Evolutionary conservation across 108 stramenopile genomes (phyloP).

Genomic region (Skeletonema costatum): DNA sequence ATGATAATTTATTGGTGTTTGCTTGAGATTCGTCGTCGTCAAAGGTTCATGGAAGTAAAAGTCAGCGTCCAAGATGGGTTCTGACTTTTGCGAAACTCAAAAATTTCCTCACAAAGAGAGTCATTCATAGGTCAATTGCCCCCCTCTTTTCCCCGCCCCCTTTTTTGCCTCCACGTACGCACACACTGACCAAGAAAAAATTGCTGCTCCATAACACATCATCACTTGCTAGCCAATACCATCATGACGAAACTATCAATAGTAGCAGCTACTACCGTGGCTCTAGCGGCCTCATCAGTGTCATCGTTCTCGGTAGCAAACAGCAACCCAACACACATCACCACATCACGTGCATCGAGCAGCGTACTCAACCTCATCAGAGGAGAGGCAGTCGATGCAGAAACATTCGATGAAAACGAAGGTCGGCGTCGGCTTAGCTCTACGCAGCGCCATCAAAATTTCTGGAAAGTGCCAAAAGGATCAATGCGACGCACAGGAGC

Average conservation of each 20-base stretch:
- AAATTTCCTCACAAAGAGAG: too few species aligned
- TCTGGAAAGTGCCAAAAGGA: conserved; percentile 55
- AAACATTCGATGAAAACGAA: conserved; percentile 45
- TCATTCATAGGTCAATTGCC: too few species aligned
- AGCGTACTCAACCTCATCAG: conserved; percentile 28
- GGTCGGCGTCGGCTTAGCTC: conserved; percentile 71
- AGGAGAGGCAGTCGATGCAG: conserved; percentile 49
- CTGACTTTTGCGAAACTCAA: too few species aligned
- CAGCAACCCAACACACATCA: not conserved
- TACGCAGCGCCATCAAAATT: conserved; percentile 67
- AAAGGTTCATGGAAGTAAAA: too few species aligned
- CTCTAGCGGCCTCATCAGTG: not conserved
- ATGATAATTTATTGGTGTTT: too few species aligned
- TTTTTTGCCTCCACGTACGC: too few species aligned
- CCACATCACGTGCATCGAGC: not conserved
- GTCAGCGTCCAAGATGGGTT: too few species aligned
- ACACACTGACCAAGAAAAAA: too few species aligned
- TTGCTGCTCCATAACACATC: too few species aligned
- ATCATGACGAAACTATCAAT: not conserved
- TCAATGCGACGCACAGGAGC: conserved; percentile 36
- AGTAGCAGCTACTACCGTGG: not conserved
- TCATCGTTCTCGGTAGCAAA: not conserved
- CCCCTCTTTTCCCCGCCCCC: too few species aligned
- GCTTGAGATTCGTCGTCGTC: too few species aligned
- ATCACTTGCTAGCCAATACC: not conserved